Evolutionary conservation across 306 rosid species (phyloP), one percentile per base, ranked within the genome.

Genomic region (Potentilla sterilis): DNA sequence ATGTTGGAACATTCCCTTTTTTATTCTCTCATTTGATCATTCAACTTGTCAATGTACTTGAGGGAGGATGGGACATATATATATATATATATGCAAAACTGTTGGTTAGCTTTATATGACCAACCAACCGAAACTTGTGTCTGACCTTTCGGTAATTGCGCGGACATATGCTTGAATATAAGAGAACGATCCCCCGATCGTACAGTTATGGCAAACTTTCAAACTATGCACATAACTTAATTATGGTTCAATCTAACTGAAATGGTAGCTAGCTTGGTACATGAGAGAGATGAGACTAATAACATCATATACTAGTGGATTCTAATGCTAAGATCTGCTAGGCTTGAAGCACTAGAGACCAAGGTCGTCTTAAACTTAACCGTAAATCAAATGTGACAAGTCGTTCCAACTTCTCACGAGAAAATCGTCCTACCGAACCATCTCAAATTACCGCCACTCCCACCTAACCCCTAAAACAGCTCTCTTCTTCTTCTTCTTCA

Each of bases 381-480:
- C 40, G 5, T 46, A 46, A 37, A 37, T 37, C 49, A 3, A 46
- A 46, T 46, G 4, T 46, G 15, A 13, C 49, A 13, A 46, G 16
- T 46, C 3, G 0, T 46, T 13, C 12, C 0, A 42, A 51, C 16
- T 55, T 21, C 1, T 12, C 19, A 28, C 18, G 66, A 59, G 8
- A 28, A 59, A 28, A 59, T 59, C 21, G 19, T 62, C 21, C 67
- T 40, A 62, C 24, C 35, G 77, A 57, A 38, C 81, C 72, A 15
- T 41, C 71, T 13, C 34, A 5, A 19, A 48, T 77, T 70, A 47
- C 42, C 40, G 67, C 72, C 72, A 40, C 68, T 35, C 62, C 43
- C 63, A 62, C 85, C 69, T 18, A 49, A 62, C 74, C 75, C 79
- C 46, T 44, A 32, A n/a, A n/a, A 32, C 21, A 1, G 6, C 13